A percentile compares a stretch with the other conserved stretches of the same genome.
Conservation (phyloP, 495 filamentous ascomycete genomes). For the Paragyromitra xinjiangensis region DNA sequence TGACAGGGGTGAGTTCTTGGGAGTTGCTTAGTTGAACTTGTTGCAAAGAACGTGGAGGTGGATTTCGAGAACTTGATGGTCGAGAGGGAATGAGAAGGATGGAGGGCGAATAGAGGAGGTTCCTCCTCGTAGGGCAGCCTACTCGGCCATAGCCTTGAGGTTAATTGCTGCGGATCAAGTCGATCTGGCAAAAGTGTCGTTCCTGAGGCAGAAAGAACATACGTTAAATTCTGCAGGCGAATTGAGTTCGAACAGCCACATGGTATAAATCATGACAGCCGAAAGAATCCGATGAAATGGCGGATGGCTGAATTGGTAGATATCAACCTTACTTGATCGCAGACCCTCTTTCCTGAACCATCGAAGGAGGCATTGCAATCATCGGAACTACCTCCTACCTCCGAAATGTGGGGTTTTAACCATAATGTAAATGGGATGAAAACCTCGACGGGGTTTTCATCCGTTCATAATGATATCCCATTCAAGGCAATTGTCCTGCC, state of each 20-base stretch:
- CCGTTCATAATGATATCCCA: background rate
- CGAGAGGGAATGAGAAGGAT: background rate
- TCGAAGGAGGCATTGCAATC: slow-evolving; percentile 7
- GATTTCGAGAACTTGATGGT: background rate
- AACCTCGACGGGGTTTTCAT: slow-evolving; percentile 3
- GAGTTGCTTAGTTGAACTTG: slow-evolving; percentile 31
- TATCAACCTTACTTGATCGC: background rate
- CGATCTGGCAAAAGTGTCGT: background rate
- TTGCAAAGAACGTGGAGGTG: background rate
- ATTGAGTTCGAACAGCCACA: background rate
- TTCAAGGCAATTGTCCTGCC: slow-evolving; percentile 10
- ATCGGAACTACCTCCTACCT: slow-evolving; percentile 9
- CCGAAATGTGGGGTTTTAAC: background rate
- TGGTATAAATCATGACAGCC: background rate
- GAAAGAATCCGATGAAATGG: background rate
- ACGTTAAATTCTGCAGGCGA: background rate
- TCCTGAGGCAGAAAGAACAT: background rate
- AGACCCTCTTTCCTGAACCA: slow-evolving; percentile 3
- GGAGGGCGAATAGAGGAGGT: background rate
- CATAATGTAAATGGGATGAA: background rate
- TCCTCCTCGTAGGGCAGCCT: background rate
- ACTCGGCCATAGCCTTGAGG: background rate
- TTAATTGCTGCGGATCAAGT: background rate
- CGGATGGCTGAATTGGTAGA: background rate
- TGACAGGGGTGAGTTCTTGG: slow-evolving; percentile 17